phyloP scores from a whole-genome alignment of 2,329 filamentous ascomycete species.

The Dothistroma septosporum region DNA sequence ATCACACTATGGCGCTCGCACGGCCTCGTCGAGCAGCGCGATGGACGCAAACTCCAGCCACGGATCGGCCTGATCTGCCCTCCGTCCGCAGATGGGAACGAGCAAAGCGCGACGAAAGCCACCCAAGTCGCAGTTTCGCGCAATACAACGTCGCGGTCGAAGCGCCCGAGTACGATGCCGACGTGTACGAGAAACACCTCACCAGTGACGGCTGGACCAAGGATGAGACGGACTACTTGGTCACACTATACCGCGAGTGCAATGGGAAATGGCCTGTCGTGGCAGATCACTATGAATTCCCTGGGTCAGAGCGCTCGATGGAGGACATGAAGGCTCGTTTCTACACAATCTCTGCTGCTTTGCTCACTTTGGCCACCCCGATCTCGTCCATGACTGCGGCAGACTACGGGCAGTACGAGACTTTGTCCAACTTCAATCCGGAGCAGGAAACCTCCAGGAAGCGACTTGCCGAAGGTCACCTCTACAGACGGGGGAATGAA shows the following conservation, averaged over 20 bases:
- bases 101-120: constrained; percentile 5
- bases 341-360: constrained; percentile 77
- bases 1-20: not conserved
- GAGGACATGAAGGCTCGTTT: constrained; percentile 91
- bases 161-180: constrained; percentile 76
- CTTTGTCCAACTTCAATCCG: constrained; percentile 81
- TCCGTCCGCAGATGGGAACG: not conserved
- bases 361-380: constrained; percentile 76
- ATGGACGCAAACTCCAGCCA: not conserved
- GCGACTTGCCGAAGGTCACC: constrained; percentile 72
- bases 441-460: constrained; percentile 76
- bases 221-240: constrained; percentile 89
- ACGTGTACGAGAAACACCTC: constrained; percentile 75
- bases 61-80: not conserved
- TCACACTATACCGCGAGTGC: constrained; percentile 69
- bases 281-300: constrained; percentile 70
- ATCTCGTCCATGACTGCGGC: constrained; percentile 80
- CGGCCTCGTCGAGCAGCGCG: constrained; percentile 1
- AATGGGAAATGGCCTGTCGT: constrained; percentile 89
- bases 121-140: constrained; percentile 52
- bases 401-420: constrained; percentile 78
- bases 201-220: constrained; percentile 73
- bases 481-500: constrained; percentile 78
- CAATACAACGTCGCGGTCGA: constrained; percentile 83
- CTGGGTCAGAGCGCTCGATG: constrained; percentile 56